Conservation (phyloP, 805 yeast species). For the Suhomyces pyralidae region DNA sequence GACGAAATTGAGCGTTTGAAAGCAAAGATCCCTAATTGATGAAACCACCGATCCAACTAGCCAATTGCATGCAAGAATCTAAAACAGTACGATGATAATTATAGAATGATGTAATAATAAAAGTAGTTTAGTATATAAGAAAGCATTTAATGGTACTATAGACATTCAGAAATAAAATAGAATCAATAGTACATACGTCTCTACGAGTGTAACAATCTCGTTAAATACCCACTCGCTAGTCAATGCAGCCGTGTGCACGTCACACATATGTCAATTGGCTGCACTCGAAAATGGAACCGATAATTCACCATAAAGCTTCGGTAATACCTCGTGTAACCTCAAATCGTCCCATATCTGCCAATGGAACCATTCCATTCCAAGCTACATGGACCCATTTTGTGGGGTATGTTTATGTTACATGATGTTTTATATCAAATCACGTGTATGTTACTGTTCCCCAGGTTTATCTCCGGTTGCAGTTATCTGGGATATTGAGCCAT, state of each 20-base stretch:
- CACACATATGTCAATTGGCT: too few species aligned
- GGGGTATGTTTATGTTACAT: not conserved
- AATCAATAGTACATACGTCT: too few species aligned
- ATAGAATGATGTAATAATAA: not conserved
- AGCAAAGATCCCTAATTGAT: not conserved
- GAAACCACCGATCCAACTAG: not conserved
- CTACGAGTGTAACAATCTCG: too few species aligned
- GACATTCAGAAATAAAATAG: too few species aligned
- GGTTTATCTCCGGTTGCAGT: not conserved
- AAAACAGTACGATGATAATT: not conserved
- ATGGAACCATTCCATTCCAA: not conserved
- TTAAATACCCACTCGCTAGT: too few species aligned
- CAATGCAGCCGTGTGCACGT: too few species aligned
- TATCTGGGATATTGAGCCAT: not conserved
- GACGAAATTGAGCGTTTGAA: slow-evolving; percentile 25
- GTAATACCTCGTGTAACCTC: too few species aligned
- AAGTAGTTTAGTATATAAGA: not conserved
- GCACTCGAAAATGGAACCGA: too few species aligned
- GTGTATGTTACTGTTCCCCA: not conserved
- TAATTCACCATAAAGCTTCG: too few species aligned
- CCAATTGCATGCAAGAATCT: not conserved
- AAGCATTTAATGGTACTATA: not conserved
- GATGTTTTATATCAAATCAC: not conserved
- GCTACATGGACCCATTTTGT: not conserved
- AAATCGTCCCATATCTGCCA: too few species aligned